Evolutionary conservation across 176 grass and related monocot species (phyloP).

Genomic region (Oryza officinalis): DNA sequence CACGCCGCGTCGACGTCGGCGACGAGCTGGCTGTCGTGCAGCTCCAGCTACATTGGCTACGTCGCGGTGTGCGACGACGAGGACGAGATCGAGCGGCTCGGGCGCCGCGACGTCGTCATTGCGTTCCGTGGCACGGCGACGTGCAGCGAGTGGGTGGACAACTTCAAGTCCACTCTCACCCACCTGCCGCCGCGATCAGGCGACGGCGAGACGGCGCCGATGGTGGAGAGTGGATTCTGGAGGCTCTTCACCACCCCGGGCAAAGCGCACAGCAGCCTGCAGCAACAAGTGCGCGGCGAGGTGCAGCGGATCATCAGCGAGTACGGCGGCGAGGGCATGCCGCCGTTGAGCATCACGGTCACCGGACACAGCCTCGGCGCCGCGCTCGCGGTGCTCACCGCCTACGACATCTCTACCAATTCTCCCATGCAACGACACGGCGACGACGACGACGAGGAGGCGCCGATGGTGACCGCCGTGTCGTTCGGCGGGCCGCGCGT

Average conservation of each 20-base stretch:
- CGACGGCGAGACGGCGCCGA: neutral
- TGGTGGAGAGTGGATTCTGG: conserved; percentile 59
- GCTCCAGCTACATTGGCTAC: conserved; percentile 56
- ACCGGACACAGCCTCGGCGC: conserved; percentile 66
- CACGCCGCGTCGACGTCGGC: conserved; percentile 32
- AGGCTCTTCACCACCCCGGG: conserved; percentile 48
- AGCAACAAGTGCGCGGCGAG: conserved; percentile 48
- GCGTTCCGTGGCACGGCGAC: conserved; percentile 53
- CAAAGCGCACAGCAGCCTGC: conserved; percentile 29
- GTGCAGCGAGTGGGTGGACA: conserved; percentile 51
- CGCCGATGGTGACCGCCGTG: conserved; percentile 39
- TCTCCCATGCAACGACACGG: neutral
- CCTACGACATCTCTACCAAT: conserved; percentile 37
- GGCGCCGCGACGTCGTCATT: conserved; percentile 52
- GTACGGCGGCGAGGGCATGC: conserved; percentile 25
- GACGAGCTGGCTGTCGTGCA: conserved; percentile 38
- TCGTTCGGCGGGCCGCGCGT: conserved; percentile 62
- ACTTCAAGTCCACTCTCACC: conserved; percentile 43
- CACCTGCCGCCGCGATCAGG: neutral
- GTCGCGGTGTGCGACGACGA: conserved; percentile 56
- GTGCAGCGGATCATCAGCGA: conserved; percentile 30
- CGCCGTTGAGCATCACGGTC: conserved; percentile 50
- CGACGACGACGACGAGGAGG: neutral
- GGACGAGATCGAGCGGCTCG: conserved; percentile 52
- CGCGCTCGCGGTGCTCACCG: conserved; percentile 59